Percentiles rank a stretch among this genome's conserved stretches.
Conservation (phyloP, 495 filamentous ascomycete genomes). For the Bacidia rubella region DNA sequence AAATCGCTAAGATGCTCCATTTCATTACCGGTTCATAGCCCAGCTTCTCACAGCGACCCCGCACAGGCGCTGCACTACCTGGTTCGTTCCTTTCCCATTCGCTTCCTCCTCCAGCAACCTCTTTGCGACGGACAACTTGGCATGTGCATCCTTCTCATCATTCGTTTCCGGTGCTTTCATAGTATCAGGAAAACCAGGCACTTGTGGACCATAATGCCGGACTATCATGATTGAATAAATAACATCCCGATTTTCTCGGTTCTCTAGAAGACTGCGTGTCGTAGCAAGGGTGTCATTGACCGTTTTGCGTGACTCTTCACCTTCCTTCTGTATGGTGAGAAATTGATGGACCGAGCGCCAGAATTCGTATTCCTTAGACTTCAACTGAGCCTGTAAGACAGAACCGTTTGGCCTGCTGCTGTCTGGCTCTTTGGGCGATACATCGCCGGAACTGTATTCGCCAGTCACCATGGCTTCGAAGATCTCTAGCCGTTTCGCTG, state of each 20-base stretch:
- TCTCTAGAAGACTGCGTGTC: conserved; percentile 57
- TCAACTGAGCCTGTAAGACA: conserved; percentile 34
- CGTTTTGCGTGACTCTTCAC: conserved; percentile 39
- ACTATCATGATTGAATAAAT: conserved; percentile 78
- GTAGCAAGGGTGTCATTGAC: conserved; percentile 49
- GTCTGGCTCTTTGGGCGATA: conserved; percentile 30
- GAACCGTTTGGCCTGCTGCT: conserved; percentile 30
- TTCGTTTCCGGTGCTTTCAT: conserved; percentile 43
- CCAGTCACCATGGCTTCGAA: conserved; percentile 65
- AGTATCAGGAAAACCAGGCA: conserved; percentile 49
- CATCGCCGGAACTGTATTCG: conserved; percentile 44
- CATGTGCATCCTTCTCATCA: conserved; percentile 55
- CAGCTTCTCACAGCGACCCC: conserved; percentile 53
- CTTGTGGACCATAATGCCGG: conserved; percentile 55
- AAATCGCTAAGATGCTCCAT: background rate
- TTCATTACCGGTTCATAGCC: conserved; percentile 30
- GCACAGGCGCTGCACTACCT: conserved; percentile 65
- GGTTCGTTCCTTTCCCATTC: conserved; percentile 56
- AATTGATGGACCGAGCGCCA: conserved; percentile 67
- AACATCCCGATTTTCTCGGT: conserved; percentile 78
- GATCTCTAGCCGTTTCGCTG: conserved; percentile 52
- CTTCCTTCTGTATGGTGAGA: conserved; percentile 51
- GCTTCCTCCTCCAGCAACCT: conserved; percentile 69
- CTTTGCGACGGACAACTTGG: conserved; percentile 65
- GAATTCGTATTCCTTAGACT: conserved; percentile 57